A percentile compares a stretch with the other conserved stretches of the same genome.
Conservation (phyloP, 2,329 filamentous ascomycete species). For the Sporothrix phasma region DNA sequence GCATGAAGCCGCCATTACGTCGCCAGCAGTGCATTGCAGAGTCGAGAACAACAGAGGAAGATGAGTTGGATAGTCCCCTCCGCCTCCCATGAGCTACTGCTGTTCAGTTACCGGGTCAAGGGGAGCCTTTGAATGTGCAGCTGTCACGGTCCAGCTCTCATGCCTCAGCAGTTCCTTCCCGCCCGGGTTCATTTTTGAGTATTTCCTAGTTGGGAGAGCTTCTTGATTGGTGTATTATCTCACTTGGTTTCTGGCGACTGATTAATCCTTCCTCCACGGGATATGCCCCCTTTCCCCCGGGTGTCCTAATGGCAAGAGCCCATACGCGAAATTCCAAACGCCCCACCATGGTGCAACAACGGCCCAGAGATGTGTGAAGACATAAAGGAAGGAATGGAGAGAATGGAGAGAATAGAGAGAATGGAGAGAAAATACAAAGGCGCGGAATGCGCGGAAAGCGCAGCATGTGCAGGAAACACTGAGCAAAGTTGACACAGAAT, state of each 20-base stretch:
- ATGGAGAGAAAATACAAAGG: too few species aligned
- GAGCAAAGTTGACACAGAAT: not conserved
- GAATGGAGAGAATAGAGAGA: not conserved
- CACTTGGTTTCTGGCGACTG: not conserved
- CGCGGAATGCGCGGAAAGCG: not conserved
- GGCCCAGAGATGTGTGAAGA: not conserved
- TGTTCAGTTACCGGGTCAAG: not conserved
- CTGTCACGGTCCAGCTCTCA: not conserved
- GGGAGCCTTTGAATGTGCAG: not conserved
- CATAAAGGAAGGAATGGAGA: not conserved
- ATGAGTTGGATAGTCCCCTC: not conserved
- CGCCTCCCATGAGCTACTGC: not conserved
- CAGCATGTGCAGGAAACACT: not conserved
- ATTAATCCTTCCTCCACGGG: constrained; percentile 1
- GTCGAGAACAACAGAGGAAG: not conserved
- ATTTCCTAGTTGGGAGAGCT: not conserved
- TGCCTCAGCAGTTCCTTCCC: not conserved
- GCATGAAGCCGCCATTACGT: too few species aligned
- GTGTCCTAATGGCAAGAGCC: not conserved
- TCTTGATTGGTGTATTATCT: constrained; percentile 1
- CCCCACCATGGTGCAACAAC: constrained; percentile 16
- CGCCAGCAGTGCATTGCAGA: not conserved
- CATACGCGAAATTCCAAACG: constrained; percentile 15
- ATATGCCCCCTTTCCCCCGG: not conserved
- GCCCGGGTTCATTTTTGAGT: not conserved